These are phyloP conservation scores for Saccharomycopsis sp. DNA, from an alignment of 805 yeast species.

Conservation along the genomic window DNA sequence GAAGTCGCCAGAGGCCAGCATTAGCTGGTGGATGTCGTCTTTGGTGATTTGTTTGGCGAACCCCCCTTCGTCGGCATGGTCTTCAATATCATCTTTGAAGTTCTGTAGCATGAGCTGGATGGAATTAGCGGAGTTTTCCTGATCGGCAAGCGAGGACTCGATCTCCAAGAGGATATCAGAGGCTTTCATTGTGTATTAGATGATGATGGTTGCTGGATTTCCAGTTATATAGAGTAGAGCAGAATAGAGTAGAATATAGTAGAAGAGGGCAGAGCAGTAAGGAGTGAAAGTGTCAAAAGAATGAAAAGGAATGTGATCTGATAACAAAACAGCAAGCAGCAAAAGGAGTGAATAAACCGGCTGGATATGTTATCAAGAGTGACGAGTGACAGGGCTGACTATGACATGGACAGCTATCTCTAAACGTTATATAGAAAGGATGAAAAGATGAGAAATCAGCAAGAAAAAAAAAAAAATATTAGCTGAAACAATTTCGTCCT, in stretches of 20 bases:
- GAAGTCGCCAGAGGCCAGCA: constrained; percentile 24
- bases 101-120: constrained; percentile 17
- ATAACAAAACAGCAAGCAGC: neutral
- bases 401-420: neutral
- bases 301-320: neutral
- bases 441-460: neutral
- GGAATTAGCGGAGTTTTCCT: constrained; percentile 12
- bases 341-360: neutral
- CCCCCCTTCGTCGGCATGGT: neutral
- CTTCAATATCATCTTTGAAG: constrained; percentile 15
- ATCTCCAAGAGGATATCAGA: constrained; percentile 18
- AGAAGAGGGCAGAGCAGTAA: neutral
- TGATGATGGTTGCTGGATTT: neutral
- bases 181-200: constrained; percentile 1
- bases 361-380: neutral
- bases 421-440: neutral
- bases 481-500: neutral
- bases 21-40: constrained; percentile 23
- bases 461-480: neutral
- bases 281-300: neutral
- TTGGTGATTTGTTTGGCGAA: constrained; percentile 26
- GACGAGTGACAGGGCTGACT: neutral
- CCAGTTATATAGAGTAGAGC: neutral
- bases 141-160: constrained; percentile 19
- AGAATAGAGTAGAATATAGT: neutral